Evolutionary conservation across 805 yeast species (phyloP), one percentile per base, ranked within the genome.

Genomic region (Saccharomycopsis oosterbeekiorum): DNA sequence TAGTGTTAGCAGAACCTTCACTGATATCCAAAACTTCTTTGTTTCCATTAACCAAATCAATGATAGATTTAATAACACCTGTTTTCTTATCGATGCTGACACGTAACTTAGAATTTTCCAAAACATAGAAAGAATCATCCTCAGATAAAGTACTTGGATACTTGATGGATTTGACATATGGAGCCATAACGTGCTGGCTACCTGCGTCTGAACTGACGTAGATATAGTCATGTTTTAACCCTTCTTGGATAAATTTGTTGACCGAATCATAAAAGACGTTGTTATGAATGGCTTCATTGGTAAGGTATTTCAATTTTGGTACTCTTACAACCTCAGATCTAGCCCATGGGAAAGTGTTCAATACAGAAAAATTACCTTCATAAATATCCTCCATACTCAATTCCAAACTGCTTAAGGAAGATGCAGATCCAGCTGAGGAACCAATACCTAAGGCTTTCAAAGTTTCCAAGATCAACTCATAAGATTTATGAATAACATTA

Each of bases 261-360:
- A 58, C 47, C 15, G 60, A 59, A 17, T 55, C 26, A 19, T 61
- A 58, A 19, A 56, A 34, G 6, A 14, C 34, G 15, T 36, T 50
- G 51, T 34, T 54, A 8, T 47, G 37, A 43, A 19, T 55, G 26
- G 24, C 15, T 14, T 58, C 55, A 12, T 41, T 39, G 21, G 55
- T 11, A n/a, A 50, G 54, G 17, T 50, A 36, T 60, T 55, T 9
- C 41, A 21, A 15, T 61, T 67, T 68, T 51, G 76, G 69, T 29
- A 80, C 67, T 50, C 71, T 70, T 24, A 81, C 67, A 59, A 86
- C 74, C 65, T 76, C 80, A 51, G 72, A 66, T 69, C 87, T 75
- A 8, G 73, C 68, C 96, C 94, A 89, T 9, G 89, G 84, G 62
- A 84, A 73, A 2, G 92, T 82, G 66, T 84, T 84, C 21, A 84